These are phyloP conservation scores for Rhynchospora pubera DNA, from an alignment of 176 grass and related monocot genomes.

Conservation along the genomic window DNA sequence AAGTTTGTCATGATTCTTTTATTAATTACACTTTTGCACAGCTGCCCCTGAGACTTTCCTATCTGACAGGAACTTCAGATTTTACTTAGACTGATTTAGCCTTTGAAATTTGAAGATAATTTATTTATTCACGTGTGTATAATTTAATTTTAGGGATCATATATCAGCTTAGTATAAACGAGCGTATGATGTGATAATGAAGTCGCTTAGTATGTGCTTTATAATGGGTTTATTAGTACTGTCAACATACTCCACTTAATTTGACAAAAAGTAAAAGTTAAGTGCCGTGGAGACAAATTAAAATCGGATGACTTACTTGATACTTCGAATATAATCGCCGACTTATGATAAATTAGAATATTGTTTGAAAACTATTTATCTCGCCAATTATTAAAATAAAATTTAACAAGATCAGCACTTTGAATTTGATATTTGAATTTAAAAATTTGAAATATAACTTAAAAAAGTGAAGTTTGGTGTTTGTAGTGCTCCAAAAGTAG, in stretches of 20 bases:
- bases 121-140: background rate
- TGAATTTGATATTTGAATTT: too few species aligned
- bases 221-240: background rate
- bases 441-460: too few species aligned
- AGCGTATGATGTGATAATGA: background rate
- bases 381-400: background rate
- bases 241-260: background rate
- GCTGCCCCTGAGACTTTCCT: slow-evolving; percentile 13
- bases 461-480: too few species aligned
- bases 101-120: background rate
- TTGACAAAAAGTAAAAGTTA: background rate
- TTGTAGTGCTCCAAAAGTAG: too few species aligned
- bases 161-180: background rate
- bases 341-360: background rate
- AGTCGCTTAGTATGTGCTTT: background rate
- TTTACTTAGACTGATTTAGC: background rate
- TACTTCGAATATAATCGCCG: background rate
- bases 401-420: background rate
- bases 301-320: background rate
- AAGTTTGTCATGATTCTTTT: slow-evolving; percentile 27
- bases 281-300: background rate
- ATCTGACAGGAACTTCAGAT: background rate
- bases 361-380: background rate
- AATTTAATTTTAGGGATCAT: background rate
- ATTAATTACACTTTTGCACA: slow-evolving; percentile 15